Base-by-base conservation (phyloP, 179 eudicot species). In the Spinacia oleracea region DNA sequence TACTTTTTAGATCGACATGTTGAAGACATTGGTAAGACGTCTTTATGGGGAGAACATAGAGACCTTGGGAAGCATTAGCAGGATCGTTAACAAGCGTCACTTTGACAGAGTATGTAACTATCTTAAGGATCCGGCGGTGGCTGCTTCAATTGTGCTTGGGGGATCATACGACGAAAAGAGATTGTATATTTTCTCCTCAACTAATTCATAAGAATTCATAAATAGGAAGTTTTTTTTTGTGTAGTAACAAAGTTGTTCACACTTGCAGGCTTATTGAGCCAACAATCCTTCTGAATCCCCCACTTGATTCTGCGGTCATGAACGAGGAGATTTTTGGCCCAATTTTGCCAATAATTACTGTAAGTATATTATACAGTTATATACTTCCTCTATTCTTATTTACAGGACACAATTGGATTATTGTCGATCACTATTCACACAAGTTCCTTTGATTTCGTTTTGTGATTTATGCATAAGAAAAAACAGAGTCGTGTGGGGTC, bases 241-340 rank as follows among this genome's bases (percentile, higher is more conserved):
- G n/a, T n/a, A n/a, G 6, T 9, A 60, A 0, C 9, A 0, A 25
- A 60, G 16, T 6, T 27, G 8, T 5, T 12, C 4, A 10, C 32
- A 8, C 43, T 76, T 66, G n/a, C 82, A 93, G 97, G 93, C 77
- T 85, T 6, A 89, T 96, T n/a, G 94, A 92, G 84, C 99, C 98
- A 31, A 96, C 98, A 2, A 89, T 96, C 81, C 82, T 96, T 81
- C 51, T 96, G 77, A 85, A 96, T 88, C 99, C 99, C 46, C 98
- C 99, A 2, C 85, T 90, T 27, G 92, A 93, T 83, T 76, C 98
- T 38, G 94, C 81, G 72, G 83, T 96, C 84, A 96, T 96, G 99
- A 87, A 90, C 0, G 99, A 93, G 60, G 99, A 96, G 85, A 93
- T 96, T 72, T 96, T 96, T 72, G 99, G 99, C 70, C 99, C 99